Percentiles rank a stretch among this genome's conserved stretches.
Evolutionary conservation across 139 green algal species (phyloP).

Genomic region (Haematococcus lacustris): DNA sequence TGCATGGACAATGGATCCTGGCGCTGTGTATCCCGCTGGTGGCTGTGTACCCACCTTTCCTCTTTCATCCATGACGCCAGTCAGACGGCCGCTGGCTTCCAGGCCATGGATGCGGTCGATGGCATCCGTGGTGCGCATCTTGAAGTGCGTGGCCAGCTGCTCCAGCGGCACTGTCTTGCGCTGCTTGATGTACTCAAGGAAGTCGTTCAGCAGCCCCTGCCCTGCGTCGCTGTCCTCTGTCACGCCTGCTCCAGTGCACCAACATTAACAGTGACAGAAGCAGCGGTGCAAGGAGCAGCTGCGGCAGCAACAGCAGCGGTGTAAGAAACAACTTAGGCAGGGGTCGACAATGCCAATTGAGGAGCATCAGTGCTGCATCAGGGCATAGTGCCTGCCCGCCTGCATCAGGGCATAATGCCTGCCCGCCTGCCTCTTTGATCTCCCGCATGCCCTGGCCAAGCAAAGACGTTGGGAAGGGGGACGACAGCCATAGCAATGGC

Average conservation of each 20-base stretch:
- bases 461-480: too few relatives aligned
- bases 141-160: slow-evolving; percentile 74
- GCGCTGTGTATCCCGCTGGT: too few relatives aligned
- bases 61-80: slow-evolving; percentile 90
- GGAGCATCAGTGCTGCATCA: not conserved
- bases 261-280: not conserved
- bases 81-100: slow-evolving; percentile 67
- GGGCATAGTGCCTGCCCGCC: too few relatives aligned
- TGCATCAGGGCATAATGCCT: not conserved
- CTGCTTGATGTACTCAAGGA: slow-evolving; percentile 52
- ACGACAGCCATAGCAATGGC: too few relatives aligned
- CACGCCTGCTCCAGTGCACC: slow-evolving; percentile 2
- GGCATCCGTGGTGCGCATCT: slow-evolving; percentile 68
- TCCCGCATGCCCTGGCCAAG: too few relatives aligned
- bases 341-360: not conserved
- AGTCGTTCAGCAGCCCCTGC: slow-evolving; percentile 52
- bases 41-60: slow-evolving; percentile 87
- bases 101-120: slow-evolving; percentile 69
- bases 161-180: slow-evolving; percentile 84
- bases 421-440: too few relatives aligned
- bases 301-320: not conserved
- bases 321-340: not conserved
- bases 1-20: too few relatives aligned
- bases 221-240: slow-evolving; percentile 6
- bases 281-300: not conserved